Percentiles rank a stretch among this genome's conserved stretches.
Conservation (phyloP, 2,329 filamentous ascomycete genomes). For the Alternaria tenuissima region DNA sequence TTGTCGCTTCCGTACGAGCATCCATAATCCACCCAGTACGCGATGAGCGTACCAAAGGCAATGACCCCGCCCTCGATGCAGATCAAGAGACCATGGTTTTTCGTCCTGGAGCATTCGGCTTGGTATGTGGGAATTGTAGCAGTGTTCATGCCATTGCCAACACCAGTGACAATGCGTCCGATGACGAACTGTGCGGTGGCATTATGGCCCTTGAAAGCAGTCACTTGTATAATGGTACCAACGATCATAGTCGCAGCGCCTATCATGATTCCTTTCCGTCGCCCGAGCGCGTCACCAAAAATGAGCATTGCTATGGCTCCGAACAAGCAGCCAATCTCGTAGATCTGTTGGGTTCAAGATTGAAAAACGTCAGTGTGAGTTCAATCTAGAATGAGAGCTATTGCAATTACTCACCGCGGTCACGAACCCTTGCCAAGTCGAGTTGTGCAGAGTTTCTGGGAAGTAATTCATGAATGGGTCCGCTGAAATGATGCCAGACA, state of each 20-base stretch:
- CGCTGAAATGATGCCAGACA: not conserved
- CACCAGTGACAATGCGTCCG: not conserved
- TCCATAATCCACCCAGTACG: not conserved
- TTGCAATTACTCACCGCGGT: not conserved
- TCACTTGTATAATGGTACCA: not conserved
- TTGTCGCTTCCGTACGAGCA: not conserved
- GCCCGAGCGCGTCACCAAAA: not conserved
- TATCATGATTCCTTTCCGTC: not conserved
- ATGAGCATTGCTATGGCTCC: not conserved
- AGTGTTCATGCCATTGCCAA: not conserved
- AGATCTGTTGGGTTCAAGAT: not conserved
- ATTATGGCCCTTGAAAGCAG: not conserved
- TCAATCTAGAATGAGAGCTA: not conserved
- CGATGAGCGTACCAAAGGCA: not conserved
- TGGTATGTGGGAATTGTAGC: not conserved
- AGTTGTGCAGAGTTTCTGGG: not conserved
- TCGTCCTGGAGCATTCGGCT: not conserved
- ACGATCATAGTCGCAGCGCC: not conserved
- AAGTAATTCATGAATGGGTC: not conserved
- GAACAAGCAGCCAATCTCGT: not conserved
- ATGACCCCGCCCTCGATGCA: not conserved
- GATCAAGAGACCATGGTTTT: not conserved
- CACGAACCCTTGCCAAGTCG: not conserved
- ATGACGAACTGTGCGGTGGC: not conserved
- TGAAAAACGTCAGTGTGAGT: not conserved